These are phyloP conservation scores for Erysimum cheiri DNA, from an alignment of 441 rosid genomes.

Conservation along the genomic window DNA sequence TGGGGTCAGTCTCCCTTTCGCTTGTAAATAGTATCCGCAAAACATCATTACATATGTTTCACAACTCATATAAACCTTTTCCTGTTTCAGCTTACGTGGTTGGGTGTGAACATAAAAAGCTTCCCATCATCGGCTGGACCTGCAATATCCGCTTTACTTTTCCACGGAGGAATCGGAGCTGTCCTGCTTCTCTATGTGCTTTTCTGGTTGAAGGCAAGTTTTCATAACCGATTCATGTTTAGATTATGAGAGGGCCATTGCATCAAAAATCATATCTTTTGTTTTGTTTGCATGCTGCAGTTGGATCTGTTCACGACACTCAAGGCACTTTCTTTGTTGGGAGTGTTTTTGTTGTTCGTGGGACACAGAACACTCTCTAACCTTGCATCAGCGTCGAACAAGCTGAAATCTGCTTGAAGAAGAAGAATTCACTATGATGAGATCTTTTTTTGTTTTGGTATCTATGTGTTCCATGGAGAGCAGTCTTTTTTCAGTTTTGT, in stretches of 20 bases:
- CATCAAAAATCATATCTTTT: no score
- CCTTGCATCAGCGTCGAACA: constrained; percentile 77
- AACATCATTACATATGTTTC: neutral
- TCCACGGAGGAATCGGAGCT: constrained; percentile 86
- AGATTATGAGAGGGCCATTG: neutral
- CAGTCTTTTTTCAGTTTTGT: constrained; percentile 32
- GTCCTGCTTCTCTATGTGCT: constrained; percentile 82
- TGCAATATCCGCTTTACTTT: constrained; percentile 69
- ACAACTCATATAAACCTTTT: neutral
- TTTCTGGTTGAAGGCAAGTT: constrained; percentile 92
- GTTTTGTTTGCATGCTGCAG: constrained; percentile 54
- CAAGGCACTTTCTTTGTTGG: constrained; percentile 78
- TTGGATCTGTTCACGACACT: constrained; percentile 93
- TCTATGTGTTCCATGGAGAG: no score
- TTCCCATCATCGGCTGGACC: constrained; percentile 74
- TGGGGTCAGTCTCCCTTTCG: constrained; percentile 71
- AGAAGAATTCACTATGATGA: constrained; percentile 36
- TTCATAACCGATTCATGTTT: constrained; percentile 2
- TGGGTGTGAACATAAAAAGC: constrained; percentile 89
- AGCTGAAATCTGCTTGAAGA: constrained; percentile 81
- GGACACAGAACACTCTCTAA: constrained; percentile 91
- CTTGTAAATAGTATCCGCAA: neutral
- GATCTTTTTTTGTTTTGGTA: constrained; percentile 8
- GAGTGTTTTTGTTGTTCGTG: constrained; percentile 77
- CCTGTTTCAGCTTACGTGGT: constrained; percentile 58